These are phyloP conservation scores for Lenwebbia sp. DNA, from an alignment of 345 rosid species.

Conservation along the genomic window DNA sequence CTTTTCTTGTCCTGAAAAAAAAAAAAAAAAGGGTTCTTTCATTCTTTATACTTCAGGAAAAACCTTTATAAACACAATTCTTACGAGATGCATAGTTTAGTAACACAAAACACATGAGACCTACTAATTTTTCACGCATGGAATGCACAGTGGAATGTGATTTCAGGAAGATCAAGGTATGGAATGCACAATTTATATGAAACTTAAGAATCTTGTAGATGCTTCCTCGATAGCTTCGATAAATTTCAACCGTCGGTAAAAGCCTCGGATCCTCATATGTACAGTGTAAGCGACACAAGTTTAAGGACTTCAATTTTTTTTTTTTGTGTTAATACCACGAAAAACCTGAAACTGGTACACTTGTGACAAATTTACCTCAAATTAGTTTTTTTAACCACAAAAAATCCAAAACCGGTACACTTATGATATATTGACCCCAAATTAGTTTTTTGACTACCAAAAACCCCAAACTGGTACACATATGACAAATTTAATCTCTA, in stretches of 20 bases:
- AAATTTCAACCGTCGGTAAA: not conserved
- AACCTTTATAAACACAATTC: not conserved
- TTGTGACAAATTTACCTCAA: too few relatives aligned
- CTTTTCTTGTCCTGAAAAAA: not conserved
- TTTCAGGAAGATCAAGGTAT: not conserved
- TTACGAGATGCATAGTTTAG: not conserved
- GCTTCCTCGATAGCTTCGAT: not conserved
- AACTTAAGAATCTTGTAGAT: not conserved
- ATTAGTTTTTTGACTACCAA: too few relatives aligned
- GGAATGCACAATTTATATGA: not conserved
- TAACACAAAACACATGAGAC: not conserved
- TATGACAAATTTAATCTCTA: too few relatives aligned
- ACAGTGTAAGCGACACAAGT: not conserved
- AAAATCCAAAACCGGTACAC: too few relatives aligned
- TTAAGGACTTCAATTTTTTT: not conserved
- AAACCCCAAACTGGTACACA: too few relatives aligned
- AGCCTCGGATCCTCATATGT: not conserved
- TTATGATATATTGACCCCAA: too few relatives aligned
- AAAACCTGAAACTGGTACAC: too few relatives aligned
- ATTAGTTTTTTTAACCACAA: too few relatives aligned
- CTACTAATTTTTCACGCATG: not conserved
- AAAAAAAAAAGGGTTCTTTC: not conserved
- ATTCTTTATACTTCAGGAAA: not conserved
- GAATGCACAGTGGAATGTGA: not conserved
- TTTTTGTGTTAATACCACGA: too few relatives aligned